These are phyloP conservation scores for Gnomoniopsis smithogilvyi DNA, from an alignment of 2,329 filamentous ascomycete species.

Conservation along the genomic window DNA sequence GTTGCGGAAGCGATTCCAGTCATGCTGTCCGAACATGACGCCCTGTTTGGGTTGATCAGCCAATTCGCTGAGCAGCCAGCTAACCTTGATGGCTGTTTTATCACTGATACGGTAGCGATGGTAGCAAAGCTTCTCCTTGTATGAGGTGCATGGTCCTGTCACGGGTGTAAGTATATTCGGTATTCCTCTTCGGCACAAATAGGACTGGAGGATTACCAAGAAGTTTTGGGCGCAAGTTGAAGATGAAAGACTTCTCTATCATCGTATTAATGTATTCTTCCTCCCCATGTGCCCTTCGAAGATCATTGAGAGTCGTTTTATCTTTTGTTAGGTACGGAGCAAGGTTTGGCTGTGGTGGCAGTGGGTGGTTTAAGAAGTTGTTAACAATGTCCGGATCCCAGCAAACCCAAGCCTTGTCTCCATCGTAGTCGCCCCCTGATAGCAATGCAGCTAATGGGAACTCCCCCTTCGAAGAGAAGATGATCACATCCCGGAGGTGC, in stretches of 20 bases:
- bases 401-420: slow-evolving; percentile 72
- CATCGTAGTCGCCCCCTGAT: slow-evolving; percentile 80
- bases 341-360: slow-evolving; percentile 31
- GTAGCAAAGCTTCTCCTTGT: slow-evolving; percentile 63
- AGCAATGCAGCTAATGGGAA: slow-evolving; percentile 65
- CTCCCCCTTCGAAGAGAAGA: slow-evolving; percentile 67
- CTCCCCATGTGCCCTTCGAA: slow-evolving; percentile 27
- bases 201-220: slow-evolving; percentile 44
- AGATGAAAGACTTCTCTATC: slow-evolving; percentile 51
- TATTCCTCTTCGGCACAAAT: no score
- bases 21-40: slow-evolving; percentile 41
- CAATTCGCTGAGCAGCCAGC: slow-evolving; percentile 48
- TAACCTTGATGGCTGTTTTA: slow-evolving; percentile 43
- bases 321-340: slow-evolving; percentile 47
- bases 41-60: slow-evolving; percentile 59
- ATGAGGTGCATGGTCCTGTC: slow-evolving; percentile 49
- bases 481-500: slow-evolving; percentile 71
- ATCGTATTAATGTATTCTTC: slow-evolving; percentile 39
- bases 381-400: slow-evolving; percentile 66
- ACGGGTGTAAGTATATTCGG: not conserved
- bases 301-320: slow-evolving; percentile 40
- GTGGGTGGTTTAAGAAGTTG: slow-evolving; percentile 61
- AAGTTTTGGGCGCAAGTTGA: slow-evolving; percentile 53
- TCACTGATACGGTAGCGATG: slow-evolving; percentile 48
- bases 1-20: slow-evolving; percentile 38